A percentile compares a stretch with the other conserved stretches of the same genome.
These are phyloP conservation scores for Coriaria nepalensis DNA, from an alignment of 306 rosid genomes.

Conservation along the genomic window DNA sequence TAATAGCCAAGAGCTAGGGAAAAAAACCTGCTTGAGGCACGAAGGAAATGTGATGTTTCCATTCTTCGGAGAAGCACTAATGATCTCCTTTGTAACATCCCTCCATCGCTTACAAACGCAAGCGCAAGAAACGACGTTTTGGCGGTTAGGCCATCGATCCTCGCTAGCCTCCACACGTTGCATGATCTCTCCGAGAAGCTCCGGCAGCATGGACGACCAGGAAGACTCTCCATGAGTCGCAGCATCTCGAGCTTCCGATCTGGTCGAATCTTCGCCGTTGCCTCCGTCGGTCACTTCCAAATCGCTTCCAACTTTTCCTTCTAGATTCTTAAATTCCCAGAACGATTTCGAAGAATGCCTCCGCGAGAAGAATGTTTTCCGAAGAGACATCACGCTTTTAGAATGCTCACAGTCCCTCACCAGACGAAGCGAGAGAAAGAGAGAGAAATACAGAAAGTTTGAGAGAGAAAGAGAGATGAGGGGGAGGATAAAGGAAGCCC, in stretches of 20 bases:
- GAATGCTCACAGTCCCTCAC: conserved; percentile 10
- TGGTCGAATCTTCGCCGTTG: conserved; percentile 7
- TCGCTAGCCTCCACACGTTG: conserved; percentile 60
- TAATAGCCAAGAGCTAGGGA: too few species aligned
- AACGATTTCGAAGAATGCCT: conserved; percentile 66
- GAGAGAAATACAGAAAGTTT: conserved; percentile 3
- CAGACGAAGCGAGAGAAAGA: neutral
- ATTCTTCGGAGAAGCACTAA: conserved; percentile 23
- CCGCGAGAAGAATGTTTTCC: conserved; percentile 52
- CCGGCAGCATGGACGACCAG: conserved; percentile 83
- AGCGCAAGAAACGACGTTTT: conserved; percentile 73
- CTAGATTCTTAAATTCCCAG: conserved; percentile 18
- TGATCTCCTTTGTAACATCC: conserved; percentile 63
- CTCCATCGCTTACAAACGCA: conserved; percentile 97
- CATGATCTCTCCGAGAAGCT: conserved; percentile 73
- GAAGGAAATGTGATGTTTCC: conserved; percentile 91
- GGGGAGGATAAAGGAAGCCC: conserved; percentile 1
- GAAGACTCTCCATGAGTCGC: conserved; percentile 13
- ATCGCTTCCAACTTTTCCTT: neutral
- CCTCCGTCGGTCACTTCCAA: neutral
- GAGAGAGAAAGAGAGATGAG: conserved; percentile 9
- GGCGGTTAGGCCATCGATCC: conserved; percentile 71
- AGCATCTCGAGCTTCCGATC: conserved; percentile 12
- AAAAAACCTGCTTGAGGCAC: conserved; percentile 75
- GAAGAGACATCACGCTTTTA: conserved; percentile 41